These are phyloP conservation scores for Solanum peruvianum DNA, from an alignment of 257 asterid species.

Conservation along the genomic window DNA sequence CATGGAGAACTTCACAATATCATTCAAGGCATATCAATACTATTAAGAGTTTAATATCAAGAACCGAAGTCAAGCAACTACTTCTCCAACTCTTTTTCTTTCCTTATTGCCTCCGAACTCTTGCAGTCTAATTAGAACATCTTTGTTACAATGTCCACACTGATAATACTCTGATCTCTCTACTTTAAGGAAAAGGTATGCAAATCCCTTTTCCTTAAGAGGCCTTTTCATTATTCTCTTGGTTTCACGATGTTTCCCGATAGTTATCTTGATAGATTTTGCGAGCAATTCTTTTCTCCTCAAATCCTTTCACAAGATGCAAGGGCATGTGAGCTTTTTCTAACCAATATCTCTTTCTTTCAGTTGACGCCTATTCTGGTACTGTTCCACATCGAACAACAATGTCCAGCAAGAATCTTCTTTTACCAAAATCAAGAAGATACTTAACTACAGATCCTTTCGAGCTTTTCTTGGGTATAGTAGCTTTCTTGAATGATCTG, in stretches of 20 bases:
- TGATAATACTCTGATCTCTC: conserved; percentile 45
- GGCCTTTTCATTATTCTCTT: conserved; percentile 19
- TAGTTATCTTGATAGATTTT: conserved; percentile 39
- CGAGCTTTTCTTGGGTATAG: no score
- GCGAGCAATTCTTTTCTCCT: conserved; percentile 76
- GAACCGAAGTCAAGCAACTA: no score
- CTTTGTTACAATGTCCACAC: conserved; percentile 74
- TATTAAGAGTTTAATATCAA: no score
- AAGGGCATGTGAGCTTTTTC: conserved; percentile 79
- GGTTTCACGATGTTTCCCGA: conserved; percentile 31
- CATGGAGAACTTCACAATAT: no score
- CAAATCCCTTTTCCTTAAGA: conserved; percentile 48
- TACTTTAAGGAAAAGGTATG: conserved; percentile 68
- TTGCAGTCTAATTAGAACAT: conserved; percentile 61
- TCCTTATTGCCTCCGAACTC: no score
- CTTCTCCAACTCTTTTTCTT: no score
- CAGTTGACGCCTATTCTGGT: conserved; percentile 52
- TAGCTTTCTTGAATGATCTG: no score
- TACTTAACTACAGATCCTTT: no score
- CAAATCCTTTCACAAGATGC: conserved; percentile 72
- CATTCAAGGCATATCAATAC: no score
- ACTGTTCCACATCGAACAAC: no score
- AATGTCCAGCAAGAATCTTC: no score
- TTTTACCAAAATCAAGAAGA: no score
- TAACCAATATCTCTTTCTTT: conserved; percentile 80